These are phyloP conservation scores for Exophiala viscosa DNA, from an alignment of 2,329 filamentous ascomycete species.

Conservation along the genomic window DNA sequence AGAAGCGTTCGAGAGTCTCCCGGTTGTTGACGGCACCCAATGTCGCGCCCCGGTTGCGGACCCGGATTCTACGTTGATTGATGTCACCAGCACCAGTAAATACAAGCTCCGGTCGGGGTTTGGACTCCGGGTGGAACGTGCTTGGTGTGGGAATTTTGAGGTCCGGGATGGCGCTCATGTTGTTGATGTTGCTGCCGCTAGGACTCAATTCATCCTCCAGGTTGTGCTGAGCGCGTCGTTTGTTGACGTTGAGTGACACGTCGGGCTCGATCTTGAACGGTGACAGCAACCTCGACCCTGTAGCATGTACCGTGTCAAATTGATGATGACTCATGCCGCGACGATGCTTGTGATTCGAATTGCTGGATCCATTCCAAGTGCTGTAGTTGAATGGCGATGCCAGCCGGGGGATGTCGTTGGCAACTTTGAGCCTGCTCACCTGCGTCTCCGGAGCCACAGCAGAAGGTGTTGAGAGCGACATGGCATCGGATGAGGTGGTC, in stretches of 20 bases:
- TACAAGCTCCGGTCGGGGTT: constrained; percentile 23
- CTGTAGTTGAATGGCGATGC: constrained; percentile 50
- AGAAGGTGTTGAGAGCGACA: constrained; percentile 21
- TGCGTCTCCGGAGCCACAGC: constrained; percentile 25
- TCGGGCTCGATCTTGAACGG: constrained; percentile 54
- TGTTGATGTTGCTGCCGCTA: constrained; percentile 36
- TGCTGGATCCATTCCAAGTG: constrained; percentile 44
- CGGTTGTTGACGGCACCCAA: constrained; percentile 54
- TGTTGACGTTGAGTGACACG: constrained; percentile 50
- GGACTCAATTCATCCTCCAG: constrained; percentile 51
- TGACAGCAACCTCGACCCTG: constrained; percentile 44
- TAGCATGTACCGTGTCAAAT: constrained; percentile 45
- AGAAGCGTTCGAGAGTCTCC: constrained; percentile 52
- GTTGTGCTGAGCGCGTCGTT: constrained; percentile 56
- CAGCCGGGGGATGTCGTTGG: constrained; percentile 38
- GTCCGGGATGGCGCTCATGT: constrained; percentile 35
- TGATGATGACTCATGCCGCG: constrained; percentile 35
- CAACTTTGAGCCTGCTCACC: constrained; percentile 21
- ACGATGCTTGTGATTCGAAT: constrained; percentile 29
- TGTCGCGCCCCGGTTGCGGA: constrained; percentile 60
- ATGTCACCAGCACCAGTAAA: constrained; percentile 38
- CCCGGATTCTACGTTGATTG: constrained; percentile 55
- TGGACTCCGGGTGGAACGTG: constrained; percentile 44
- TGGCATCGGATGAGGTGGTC: constrained; percentile 16
- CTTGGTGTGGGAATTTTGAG: constrained; percentile 29